These are phyloP conservation scores for Huntiella bhutanensis DNA, from an alignment of 2,329 filamentous ascomycete genomes.

Conservation along the genomic window DNA sequence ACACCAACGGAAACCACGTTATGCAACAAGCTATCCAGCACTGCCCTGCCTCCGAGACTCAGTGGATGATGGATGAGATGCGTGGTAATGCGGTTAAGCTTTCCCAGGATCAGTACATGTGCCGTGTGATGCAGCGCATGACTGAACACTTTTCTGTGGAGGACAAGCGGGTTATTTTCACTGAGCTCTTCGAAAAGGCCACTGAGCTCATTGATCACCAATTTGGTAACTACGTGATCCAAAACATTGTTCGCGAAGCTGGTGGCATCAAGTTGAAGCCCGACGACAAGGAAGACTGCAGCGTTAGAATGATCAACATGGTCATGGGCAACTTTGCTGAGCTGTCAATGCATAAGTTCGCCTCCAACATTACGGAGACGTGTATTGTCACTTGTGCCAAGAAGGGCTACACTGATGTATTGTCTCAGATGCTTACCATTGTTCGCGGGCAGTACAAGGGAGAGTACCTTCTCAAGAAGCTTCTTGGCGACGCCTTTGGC, in stretches of 20 bases:
- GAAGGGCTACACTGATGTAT: conserved; percentile 16
- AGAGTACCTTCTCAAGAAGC: conserved; percentile 47
- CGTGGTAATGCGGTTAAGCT: conserved; percentile 54
- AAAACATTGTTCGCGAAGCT: conserved; percentile 74
- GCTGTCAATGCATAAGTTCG: conserved; percentile 87
- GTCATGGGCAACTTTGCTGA: conserved; percentile 53
- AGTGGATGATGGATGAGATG: conserved; percentile 70
- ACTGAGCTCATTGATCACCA: conserved; percentile 61
- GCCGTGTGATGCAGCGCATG: conserved; percentile 81
- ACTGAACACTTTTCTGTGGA: conserved; percentile 61
- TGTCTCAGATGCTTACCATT: background rate
- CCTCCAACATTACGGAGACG: conserved; percentile 93
- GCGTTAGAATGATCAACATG: conserved; percentile 46
- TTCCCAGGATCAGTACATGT: conserved; percentile 68
- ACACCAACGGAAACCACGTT: conserved; percentile 91
- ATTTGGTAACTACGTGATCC: conserved; percentile 91
- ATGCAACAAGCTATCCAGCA: conserved; percentile 83
- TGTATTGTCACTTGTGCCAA: conserved; percentile 38
- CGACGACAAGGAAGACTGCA: conserved; percentile 44
- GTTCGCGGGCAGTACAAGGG: conserved; percentile 27
- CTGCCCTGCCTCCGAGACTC: conserved; percentile 58
- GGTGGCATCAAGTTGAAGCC: too few relatives aligned
- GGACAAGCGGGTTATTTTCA: conserved; percentile 53
- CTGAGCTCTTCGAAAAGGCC: conserved; percentile 59
- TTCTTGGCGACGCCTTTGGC: conserved; percentile 82